phyloP scores from a whole-genome alignment of 2,329 filamentous ascomycete species.

The Beauveria brongniartii region DNA sequence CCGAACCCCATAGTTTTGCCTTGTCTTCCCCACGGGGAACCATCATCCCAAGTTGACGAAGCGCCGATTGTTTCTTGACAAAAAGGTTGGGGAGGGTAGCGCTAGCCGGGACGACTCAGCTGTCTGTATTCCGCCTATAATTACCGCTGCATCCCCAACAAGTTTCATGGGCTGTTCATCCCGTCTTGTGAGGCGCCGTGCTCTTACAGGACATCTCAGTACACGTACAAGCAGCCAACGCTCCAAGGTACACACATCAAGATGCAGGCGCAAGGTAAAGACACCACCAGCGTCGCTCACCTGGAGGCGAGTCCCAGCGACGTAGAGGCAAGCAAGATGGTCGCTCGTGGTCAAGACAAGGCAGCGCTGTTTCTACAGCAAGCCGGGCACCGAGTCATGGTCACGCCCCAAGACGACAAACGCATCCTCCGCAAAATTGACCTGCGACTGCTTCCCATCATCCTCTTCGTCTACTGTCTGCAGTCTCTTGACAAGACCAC shows the following conservation, averaged over 20 bases:
- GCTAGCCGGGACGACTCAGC: neutral
- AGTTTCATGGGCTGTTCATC: neutral
- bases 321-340: slow-evolving; percentile 1
- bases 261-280: neutral
- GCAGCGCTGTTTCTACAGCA: slow-evolving; percentile 41
- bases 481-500: slow-evolving; percentile 24
- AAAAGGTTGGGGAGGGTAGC: too few species aligned
- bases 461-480: slow-evolving; percentile 43
- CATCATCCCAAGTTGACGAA: neutral
- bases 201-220: neutral
- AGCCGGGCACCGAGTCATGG: slow-evolving; percentile 34
- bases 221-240: too few species aligned
- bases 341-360: slow-evolving; percentile 28
- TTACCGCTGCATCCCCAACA: neutral
- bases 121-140: neutral
- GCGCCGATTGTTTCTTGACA: neutral
- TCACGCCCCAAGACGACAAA: slow-evolving; percentile 44
- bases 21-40: neutral
- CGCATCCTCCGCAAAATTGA: slow-evolving; percentile 40
- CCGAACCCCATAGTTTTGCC: neutral
- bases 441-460: slow-evolving; percentile 38
- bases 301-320: neutral
- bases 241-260: neutral
- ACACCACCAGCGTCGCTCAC: neutral
- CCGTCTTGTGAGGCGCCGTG: too few species aligned